A percentile compares a stretch with the other conserved stretches of the same genome.
Conservation (phyloP, 371 early-diverging fungal genomes). For the Massospora cicadina region DNA sequence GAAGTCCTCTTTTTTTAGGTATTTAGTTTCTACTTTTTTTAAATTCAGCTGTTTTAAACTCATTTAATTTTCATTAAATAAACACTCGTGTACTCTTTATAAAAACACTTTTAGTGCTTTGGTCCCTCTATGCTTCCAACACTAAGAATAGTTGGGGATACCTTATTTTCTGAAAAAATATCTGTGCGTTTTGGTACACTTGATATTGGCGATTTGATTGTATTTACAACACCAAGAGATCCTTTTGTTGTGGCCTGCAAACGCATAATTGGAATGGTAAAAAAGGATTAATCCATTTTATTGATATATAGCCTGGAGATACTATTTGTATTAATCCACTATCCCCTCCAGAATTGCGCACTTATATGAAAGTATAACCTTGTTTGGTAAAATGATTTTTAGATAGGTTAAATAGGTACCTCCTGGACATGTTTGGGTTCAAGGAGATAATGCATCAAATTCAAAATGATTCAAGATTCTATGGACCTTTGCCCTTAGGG, state of each 20-base stretch:
- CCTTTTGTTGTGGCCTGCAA: slow-evolving; percentile 50
- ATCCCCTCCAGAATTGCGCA: neutral
- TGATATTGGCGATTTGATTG: slow-evolving; percentile 53
- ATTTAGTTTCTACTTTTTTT: no score
- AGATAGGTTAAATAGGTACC: slow-evolving; percentile 23
- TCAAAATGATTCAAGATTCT: slow-evolving; percentile 59
- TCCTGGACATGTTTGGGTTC: slow-evolving; percentile 42
- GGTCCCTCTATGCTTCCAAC: slow-evolving; percentile 79
- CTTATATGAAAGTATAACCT: neutral
- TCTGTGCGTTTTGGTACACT: slow-evolving; percentile 29
- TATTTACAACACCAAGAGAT: slow-evolving; percentile 43
- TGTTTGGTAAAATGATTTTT: neutral
- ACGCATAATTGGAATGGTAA: slow-evolving; percentile 54
- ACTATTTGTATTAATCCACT: slow-evolving; percentile 41
- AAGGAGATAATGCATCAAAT: slow-evolving; percentile 61
- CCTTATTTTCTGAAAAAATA: slow-evolving; percentile 45
- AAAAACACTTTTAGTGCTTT: slow-evolving; percentile 27
- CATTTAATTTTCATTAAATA: neutral
- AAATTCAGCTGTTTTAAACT: no score
- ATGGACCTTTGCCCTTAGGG: slow-evolving; percentile 72
- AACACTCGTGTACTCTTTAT: neutral
- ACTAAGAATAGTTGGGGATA: slow-evolving; percentile 42
- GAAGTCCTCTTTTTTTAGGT: no score
- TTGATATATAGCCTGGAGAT: slow-evolving; percentile 39
- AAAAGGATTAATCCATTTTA: neutral